A percentile compares a stretch with the other conserved stretches of the same genome.
Evolutionary conservation across 345 rosid genomes (phyloP).

Genomic region (Rhodamnia rubescens): DNA sequence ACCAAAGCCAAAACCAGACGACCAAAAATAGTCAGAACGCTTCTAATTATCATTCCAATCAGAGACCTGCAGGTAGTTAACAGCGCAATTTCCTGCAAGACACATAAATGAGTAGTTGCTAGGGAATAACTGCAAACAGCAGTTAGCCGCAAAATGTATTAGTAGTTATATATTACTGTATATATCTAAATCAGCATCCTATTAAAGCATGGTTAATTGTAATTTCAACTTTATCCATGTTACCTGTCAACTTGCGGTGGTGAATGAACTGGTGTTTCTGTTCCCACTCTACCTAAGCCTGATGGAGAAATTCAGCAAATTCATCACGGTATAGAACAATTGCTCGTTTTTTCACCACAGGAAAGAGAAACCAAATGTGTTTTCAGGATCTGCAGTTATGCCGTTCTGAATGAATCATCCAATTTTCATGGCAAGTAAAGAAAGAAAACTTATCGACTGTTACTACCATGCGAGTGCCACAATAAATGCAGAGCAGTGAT

Average conservation of each 20-base stretch:
- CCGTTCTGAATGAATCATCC: not conserved
- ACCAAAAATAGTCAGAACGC: not conserved
- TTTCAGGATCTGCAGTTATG: not conserved
- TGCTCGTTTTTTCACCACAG: not conserved
- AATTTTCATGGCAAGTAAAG: not conserved
- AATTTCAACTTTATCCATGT: not conserved
- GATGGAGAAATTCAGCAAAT: conserved; percentile 1
- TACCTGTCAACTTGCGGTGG: conserved; percentile 51
- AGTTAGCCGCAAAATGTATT: not conserved
- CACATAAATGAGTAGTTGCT: not conserved
- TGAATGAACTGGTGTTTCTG: conserved; percentile 54
- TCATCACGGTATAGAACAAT: not conserved
- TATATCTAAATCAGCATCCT: not conserved
- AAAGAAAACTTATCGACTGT: not conserved
- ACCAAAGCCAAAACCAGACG: not conserved
- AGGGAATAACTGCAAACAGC: not conserved
- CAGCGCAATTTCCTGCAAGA: not conserved
- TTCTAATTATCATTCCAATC: not conserved
- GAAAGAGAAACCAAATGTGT: not conserved
- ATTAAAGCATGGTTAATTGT: not conserved
- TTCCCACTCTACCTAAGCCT: conserved; percentile 69
- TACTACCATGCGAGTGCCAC: not conserved
- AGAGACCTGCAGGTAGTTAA: not conserved
- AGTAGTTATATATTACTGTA: not conserved
- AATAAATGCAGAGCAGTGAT: not conserved